Conservation (phyloP, 2,329 filamentous ascomycete species). For the Venturia effusa region DNA sequence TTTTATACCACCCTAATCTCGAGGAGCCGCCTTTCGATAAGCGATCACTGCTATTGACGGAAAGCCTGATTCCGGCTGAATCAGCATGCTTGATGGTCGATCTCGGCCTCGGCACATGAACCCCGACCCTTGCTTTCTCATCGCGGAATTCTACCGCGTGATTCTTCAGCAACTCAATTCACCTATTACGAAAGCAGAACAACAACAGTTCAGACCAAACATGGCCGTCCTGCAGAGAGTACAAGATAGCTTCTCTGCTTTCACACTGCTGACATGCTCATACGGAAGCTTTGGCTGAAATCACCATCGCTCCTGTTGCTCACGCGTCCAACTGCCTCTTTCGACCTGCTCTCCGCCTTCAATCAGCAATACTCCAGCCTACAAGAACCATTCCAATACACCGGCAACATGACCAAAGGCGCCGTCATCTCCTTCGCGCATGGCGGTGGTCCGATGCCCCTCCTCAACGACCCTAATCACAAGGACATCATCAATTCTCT, state of each 20-base stretch:
- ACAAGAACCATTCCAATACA: conserved; percentile 1
- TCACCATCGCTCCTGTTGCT: background rate
- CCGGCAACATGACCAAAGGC: conserved; percentile 19
- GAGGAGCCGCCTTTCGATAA: too few species aligned
- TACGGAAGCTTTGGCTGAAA: background rate
- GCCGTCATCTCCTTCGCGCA: conserved; percentile 30
- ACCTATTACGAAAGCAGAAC: background rate
- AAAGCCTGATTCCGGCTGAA: too few species aligned
- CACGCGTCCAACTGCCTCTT: background rate
- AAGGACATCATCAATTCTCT: conserved; percentile 41
- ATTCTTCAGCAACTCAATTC: background rate
- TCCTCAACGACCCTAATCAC: conserved; percentile 45
- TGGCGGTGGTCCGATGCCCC: conserved; percentile 43
- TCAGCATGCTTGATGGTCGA: too few species aligned
- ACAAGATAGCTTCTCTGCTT: background rate
- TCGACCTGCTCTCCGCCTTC: background rate
- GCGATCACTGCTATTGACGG: too few species aligned
- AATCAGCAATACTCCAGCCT: background rate
- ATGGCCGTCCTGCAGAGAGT: background rate
- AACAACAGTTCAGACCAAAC: background rate
- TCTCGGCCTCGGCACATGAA: too few species aligned
- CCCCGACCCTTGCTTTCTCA: background rate
- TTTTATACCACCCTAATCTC: too few species aligned
- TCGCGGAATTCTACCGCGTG: background rate
- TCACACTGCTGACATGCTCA: background rate